These are phyloP conservation scores for Chaetomidium leptoderma DNA, from an alignment of 495 filamentous ascomycete species.

Conservation along the genomic window DNA sequence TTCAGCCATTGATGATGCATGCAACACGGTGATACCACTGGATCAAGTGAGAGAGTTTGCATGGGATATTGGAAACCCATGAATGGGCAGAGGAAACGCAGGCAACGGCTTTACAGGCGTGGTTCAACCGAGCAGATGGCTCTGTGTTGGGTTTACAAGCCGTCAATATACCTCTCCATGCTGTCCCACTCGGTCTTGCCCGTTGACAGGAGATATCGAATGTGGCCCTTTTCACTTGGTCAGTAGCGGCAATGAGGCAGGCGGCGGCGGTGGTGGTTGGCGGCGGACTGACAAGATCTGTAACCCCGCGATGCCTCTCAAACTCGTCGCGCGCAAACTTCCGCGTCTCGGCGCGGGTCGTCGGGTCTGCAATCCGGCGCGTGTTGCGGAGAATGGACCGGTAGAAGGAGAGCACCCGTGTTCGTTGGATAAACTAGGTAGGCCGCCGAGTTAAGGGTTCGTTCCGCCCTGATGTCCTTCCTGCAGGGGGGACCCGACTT, in stretches of 20 bases:
- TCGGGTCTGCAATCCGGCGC: constrained; percentile 45
- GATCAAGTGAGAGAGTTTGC: too few relatives aligned
- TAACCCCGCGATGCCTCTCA: constrained; percentile 64
- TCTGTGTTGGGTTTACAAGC: constrained; percentile 35
- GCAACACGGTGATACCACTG: too few relatives aligned
- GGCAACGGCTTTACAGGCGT: background rate
- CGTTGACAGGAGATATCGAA: constrained; percentile 53
- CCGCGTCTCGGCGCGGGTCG: constrained; percentile 60
- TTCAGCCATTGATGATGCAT: background rate
- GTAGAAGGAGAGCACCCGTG: constrained; percentile 53
- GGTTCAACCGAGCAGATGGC: background rate
- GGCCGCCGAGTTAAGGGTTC: background rate
- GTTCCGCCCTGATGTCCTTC: background rate
- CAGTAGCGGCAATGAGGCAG: background rate
- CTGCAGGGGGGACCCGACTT: constrained; percentile 14
- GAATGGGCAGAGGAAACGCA: background rate
- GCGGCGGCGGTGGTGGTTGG: too few relatives aligned
- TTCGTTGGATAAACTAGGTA: constrained; percentile 56
- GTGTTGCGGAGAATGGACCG: constrained; percentile 53
- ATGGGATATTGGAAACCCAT: too few relatives aligned
- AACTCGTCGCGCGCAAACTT: constrained; percentile 73
- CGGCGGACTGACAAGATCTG: constrained; percentile 56
- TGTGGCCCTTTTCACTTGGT: constrained; percentile 40
- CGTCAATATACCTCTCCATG: constrained; percentile 57
- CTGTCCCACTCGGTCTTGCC: constrained; percentile 57